A percentile compares a stretch with the other conserved stretches of the same genome.
Conservation (phyloP, 2,329 filamentous ascomycete genomes). For the Hirsutella rhossiliensis region DNA sequence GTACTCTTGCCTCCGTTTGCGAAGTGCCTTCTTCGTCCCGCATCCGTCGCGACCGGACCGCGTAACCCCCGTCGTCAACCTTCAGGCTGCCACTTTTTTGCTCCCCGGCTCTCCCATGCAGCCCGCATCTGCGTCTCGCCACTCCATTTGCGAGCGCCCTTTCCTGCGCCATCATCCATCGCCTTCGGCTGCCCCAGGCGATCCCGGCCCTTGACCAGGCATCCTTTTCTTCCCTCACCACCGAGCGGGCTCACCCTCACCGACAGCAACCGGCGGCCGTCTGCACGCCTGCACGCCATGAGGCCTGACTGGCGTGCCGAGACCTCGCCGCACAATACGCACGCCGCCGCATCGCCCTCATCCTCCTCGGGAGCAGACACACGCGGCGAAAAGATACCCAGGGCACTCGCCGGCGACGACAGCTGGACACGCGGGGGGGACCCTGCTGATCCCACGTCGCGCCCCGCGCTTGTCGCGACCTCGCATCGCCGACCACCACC, state of each 20-base stretch:
- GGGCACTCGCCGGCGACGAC: background rate
- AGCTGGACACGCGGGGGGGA: background rate
- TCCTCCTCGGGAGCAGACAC: background rate
- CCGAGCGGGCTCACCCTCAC: background rate
- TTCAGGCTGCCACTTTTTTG: constrained; percentile 1
- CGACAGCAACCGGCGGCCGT: background rate
- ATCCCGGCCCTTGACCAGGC: too few species aligned
- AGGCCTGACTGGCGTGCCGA: constrained; percentile 1
- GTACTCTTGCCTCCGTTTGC: background rate
- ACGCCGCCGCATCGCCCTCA: background rate
- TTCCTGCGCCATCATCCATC: background rate
- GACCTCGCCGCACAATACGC: background rate
- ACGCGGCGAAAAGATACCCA: background rate
- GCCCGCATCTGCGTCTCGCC: background rate
- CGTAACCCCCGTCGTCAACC: constrained; percentile 9
- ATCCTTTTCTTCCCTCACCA: too few species aligned
- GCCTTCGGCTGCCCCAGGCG: too few species aligned
- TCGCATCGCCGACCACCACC: background rate
- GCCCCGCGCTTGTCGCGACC: background rate
- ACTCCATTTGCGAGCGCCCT: background rate
- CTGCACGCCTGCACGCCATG: background rate
- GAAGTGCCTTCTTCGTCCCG: constrained; percentile 1
- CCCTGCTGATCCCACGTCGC: background rate
- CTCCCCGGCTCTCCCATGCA: background rate
- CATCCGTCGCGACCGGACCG: constrained; percentile 18